Base-by-base conservation (phyloP, 495 filamentous ascomycete species). In the Podospora australis region DNA sequence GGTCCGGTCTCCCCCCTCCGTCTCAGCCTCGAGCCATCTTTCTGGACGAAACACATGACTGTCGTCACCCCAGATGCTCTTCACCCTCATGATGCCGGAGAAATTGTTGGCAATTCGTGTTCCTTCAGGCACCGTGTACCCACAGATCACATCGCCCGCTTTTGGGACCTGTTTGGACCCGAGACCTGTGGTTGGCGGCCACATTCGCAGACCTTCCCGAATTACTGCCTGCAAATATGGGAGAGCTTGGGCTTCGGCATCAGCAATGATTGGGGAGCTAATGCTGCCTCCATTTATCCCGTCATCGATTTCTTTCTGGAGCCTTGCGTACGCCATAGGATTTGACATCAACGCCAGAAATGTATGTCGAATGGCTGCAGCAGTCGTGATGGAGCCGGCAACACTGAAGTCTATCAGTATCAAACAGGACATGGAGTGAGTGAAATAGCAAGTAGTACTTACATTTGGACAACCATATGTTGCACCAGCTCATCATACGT, bases 311-410 rank as follows among this genome's bases (percentile, higher is more conserved):
- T 86, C 82, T 4, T 58, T 57, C 63, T 80, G 73, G 46, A 86
- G 67, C 26, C 67, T 70, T 7, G 70, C 58, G 52, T 81, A 82
- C 0, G 70, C 64, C 0, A 42, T 38, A 0, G 65, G 63, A 25
- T 72, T 64, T 14, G 63, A 59, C 11, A 82, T 54, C 14, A 85
- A 55, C 52, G 78, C 77, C 24, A 72, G 58, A 40, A 84, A 63
- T 39, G 78, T 66, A 4, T 68, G 70, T 34, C 74, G 72, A 54
- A 85, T 74, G n/a, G 75, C 71, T 1, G 79, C 79, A 0, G 78
- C 74, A 0, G 79, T 82, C 17, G 82, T 84, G 47, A 86, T 83
- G 4, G 81, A 78, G 6, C 81, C 82, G 1, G 83, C 83, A 4
- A 84, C 64, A 30, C 68, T 70, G 28, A 13, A n/a, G 19, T 26